These are phyloP conservation scores for Ganoderma meredithae DNA, from an alignment of 1,284 basidiomycete genomes.

Conservation along the genomic window DNA sequence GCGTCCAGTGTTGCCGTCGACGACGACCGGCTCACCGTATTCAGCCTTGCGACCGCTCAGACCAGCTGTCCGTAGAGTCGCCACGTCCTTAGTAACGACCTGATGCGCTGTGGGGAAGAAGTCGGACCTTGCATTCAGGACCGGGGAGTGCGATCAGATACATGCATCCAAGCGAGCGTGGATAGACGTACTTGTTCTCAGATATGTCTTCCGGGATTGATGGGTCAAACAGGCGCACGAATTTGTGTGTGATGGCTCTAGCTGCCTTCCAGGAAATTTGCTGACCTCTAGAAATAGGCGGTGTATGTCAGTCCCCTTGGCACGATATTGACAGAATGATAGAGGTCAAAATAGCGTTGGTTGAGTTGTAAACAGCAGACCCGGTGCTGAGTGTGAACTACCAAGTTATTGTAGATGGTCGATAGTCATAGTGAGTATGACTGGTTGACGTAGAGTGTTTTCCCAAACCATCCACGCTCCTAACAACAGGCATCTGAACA, in stretches of 20 bases:
- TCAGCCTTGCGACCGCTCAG: conserved; percentile 85
- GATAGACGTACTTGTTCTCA: conserved; percentile 43
- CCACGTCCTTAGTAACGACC: conserved; percentile 66
- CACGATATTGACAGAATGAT: background rate
- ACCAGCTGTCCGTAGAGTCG: conserved; percentile 73
- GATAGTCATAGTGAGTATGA: background rate
- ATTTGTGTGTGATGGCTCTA: conserved; percentile 84
- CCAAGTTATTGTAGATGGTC: background rate
- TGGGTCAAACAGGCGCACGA: conserved; percentile 78
- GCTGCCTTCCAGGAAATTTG: conserved; percentile 95
- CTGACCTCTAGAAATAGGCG: conserved; percentile 62
- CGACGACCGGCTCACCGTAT: conserved; percentile 63
- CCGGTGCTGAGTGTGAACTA: background rate
- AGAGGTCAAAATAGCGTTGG: background rate
- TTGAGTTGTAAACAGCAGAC: background rate
- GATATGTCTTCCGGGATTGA: conserved; percentile 73
- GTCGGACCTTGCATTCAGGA: conserved; percentile 29
- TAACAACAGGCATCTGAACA: background rate
- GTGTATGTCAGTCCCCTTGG: background rate
- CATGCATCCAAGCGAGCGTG: conserved; percentile 29
- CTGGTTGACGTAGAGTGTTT: background rate
- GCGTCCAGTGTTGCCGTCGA: too few relatives aligned
- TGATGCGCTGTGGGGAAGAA: conserved; percentile 79
- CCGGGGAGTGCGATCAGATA: conserved; percentile 12
- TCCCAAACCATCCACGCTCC: background rate